Base-by-base conservation (phyloP, 2,329 filamentous ascomycete genomes). In the Fusarium anthophilum region DNA sequence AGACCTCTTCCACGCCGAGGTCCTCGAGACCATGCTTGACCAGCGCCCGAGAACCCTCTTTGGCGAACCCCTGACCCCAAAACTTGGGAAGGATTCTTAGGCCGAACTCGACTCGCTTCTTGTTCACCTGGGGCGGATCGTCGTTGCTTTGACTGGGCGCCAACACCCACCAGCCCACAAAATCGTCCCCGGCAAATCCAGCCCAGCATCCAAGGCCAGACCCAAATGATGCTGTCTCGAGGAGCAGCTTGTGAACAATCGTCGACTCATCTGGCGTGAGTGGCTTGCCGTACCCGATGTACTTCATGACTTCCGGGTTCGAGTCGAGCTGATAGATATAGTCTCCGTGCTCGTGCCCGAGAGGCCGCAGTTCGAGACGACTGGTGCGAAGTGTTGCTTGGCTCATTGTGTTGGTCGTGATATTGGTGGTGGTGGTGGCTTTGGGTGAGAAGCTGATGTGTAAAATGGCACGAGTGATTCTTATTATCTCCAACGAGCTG, bases 121-220 rank as follows among this genome's bases (percentile, higher is more conserved):
- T 66, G 32, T 65, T 64, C 44, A 59, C 35, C 35, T 65, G 55
- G 8, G 71, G 63, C 11, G 72, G 60, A 24, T 47, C 61, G 11
- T 64, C 69, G 44, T 51, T 69, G 63, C 54, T 74, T 56, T 76
- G 61, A 59, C 64, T 76, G n/a, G 71, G 66, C 3, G 77, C 78
- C 30, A 80, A 48, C 30, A 79, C 70, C 78, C 79, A 81, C 78
- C 78, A 80, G 24, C 79, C 79, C 48, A 80, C 75, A 60, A 80
- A 80, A 18, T 79, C 68, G n/a, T 73, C 78, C 5, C 60, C 74
- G 7, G 66, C 45, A 32, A 76, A 76, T 18, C 55, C 75, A 9
- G 62, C 75, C 74, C 75, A 76, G 59, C 69, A 74, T 38, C 75
- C 72, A 26, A 77, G 74, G 8, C 75, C 75, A 17, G 72, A 63